phyloP scores from a whole-genome alignment of 106 monocot species.

The Posidonia australis region DNA sequence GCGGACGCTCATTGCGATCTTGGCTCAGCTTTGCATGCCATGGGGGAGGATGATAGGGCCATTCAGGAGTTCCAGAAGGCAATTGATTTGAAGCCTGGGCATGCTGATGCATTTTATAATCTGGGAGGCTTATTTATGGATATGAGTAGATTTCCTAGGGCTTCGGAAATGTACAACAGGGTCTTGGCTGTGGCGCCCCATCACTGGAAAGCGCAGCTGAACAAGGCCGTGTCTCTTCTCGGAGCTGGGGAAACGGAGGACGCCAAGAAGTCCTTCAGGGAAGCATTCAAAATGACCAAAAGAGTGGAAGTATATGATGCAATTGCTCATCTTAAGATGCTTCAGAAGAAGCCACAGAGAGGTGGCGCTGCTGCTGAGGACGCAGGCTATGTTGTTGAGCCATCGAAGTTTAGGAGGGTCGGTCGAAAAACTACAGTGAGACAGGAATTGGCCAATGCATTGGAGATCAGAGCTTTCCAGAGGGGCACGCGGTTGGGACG shows the following conservation, averaged over 20 bases:
- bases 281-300: slow-evolving; percentile 94
- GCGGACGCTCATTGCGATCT: slow-evolving; percentile 93
- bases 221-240: slow-evolving; percentile 74
- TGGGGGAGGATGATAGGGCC: slow-evolving; percentile 88
- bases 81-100: slow-evolving; percentile 86
- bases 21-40: slow-evolving; percentile 69
- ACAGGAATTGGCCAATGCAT: slow-evolving; percentile 74
- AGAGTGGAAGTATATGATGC: slow-evolving; percentile 95
- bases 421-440: slow-evolving; percentile 69
- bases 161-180: slow-evolving; percentile 91
- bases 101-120: slow-evolving; percentile 91
- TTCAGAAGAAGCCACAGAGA: slow-evolving; percentile 47
- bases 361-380: slow-evolving; percentile 21
- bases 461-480: slow-evolving; percentile 88
- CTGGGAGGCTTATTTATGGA: slow-evolving; percentile 90
- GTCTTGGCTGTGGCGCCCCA: slow-evolving; percentile 62
- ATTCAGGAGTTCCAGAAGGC: slow-evolving; percentile 98
- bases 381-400: slow-evolving; percentile 49
- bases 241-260: slow-evolving; percentile 84
- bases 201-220: slow-evolving; percentile 88
- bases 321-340: slow-evolving; percentile 70
- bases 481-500: slow-evolving; percentile 54
- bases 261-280: slow-evolving; percentile 75
- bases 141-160: slow-evolving; percentile 63
- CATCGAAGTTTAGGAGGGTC: slow-evolving; percentile 76